These are phyloP conservation scores for Mycena latifolia DNA, from an alignment of 768 basidiomycete genomes.

Conservation along the genomic window DNA sequence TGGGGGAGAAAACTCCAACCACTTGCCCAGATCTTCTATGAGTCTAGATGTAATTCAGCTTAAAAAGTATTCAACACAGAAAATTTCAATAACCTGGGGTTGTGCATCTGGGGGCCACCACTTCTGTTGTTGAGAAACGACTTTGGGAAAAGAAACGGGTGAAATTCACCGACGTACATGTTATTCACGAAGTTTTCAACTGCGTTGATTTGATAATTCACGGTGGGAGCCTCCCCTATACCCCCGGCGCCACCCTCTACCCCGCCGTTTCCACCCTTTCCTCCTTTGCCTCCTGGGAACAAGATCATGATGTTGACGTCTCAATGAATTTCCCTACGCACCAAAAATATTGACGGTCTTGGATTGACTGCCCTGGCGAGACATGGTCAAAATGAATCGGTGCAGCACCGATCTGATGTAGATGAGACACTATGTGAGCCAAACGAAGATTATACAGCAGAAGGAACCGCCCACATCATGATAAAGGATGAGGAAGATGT, in stretches of 20 bases:
- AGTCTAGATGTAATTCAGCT: too few relatives aligned
- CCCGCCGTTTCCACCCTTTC: neutral
- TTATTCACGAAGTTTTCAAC: neutral
- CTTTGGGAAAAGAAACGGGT: neutral
- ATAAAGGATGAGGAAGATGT: neutral
- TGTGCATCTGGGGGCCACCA: too few relatives aligned
- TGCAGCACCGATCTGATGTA: neutral
- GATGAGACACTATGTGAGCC: neutral
- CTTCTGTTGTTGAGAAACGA: too few relatives aligned
- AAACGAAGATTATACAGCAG: conserved; percentile 1
- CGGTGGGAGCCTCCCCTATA: neutral
- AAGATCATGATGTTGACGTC: neutral
- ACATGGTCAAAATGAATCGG: neutral
- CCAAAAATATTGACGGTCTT: neutral
- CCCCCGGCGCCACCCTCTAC: neutral
- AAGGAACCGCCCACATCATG: neutral
- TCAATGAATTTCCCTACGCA: neutral
- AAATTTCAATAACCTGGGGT: too few relatives aligned
- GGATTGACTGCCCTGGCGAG: neutral
- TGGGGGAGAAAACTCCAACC: neutral
- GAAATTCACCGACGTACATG: neutral
- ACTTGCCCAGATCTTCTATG: neutral
- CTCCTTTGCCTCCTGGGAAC: neutral
- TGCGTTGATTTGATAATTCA: neutral
- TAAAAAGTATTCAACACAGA: too few relatives aligned